A percentile compares a stretch with the other conserved stretches of the same genome.
phyloP scores from a whole-genome alignment of 2,329 filamentous ascomycete species.

The Fusarium napiforme region DNA sequence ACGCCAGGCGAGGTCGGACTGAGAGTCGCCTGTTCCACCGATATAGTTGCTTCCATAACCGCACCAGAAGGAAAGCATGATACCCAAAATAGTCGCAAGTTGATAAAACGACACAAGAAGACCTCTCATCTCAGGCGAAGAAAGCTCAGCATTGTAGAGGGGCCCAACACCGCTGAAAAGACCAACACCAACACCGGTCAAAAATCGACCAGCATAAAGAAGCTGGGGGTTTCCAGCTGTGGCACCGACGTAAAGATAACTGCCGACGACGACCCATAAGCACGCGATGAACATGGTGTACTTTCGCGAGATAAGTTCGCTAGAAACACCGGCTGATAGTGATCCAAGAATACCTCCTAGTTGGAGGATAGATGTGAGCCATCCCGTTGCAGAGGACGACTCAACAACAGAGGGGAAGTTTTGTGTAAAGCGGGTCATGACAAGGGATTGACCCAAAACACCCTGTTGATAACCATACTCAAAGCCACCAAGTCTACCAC shows the following conservation, averaged over 20 bases:
- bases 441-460: conserved; percentile 63
- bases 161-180: conserved; percentile 58
- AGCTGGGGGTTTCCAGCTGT: conserved; percentile 51
- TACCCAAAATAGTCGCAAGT: conserved; percentile 53
- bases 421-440: conserved; percentile 61
- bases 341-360: conserved; percentile 62
- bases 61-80: conserved; percentile 63
- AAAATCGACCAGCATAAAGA: conserved; percentile 61
- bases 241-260: conserved; percentile 58
- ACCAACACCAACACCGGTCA: conserved; percentile 62
- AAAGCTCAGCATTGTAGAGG: conserved; percentile 63
- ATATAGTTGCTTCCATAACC: conserved; percentile 60
- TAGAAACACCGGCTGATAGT: conserved; percentile 58
- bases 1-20: conserved; percentile 56
- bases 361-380: conserved; percentile 63
- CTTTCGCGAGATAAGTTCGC: conserved; percentile 61
- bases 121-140: conserved; percentile 73
- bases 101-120: conserved; percentile 74
- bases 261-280: conserved; percentile 58
- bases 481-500: conserved; percentile 37
- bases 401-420: conserved; percentile 61
- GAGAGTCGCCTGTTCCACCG: conserved; percentile 56
- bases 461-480: conserved; percentile 58
- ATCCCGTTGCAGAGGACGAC: conserved; percentile 60
- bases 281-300: conserved; percentile 63